A percentile compares a stretch with the other conserved stretches of the same genome.
Conservation (phyloP, 495 filamentous ascomycete genomes). For the Aspergillus conjunctus region DNA sequence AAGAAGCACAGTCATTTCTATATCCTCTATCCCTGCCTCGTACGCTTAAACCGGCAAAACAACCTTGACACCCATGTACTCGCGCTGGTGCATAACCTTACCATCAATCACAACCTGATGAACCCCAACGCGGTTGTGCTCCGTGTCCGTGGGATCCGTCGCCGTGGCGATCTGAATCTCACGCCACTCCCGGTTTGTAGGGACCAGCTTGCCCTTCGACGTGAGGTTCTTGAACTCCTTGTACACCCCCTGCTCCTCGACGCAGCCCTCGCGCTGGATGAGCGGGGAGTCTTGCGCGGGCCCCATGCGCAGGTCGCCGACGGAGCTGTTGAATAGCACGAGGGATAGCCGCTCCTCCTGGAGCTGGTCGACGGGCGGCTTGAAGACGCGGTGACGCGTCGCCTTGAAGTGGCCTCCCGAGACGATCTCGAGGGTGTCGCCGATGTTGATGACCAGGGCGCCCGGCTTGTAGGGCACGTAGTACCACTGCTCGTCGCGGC, state of each 20-base stretch:
- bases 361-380: conserved; percentile 44
- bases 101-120: conserved; percentile 43
- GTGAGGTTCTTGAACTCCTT: conserved; percentile 43
- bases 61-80: conserved; percentile 49
- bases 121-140: conserved; percentile 37
- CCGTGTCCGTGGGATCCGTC: conserved; percentile 44
- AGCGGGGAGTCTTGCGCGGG: conserved; percentile 40
- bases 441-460: conserved; percentile 50
- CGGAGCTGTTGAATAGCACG: conserved; percentile 47
- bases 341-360: conserved; percentile 43
- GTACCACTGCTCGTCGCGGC: conserved; percentile 43
- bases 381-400: conserved; percentile 46
- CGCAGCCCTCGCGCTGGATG: conserved; percentile 42
- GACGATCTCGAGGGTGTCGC: conserved; percentile 49
- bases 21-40: too few relatives aligned
- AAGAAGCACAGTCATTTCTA: too few relatives aligned
- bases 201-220: conserved; percentile 36
- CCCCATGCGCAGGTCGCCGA: conserved; percentile 40
- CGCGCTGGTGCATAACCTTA: conserved; percentile 45
- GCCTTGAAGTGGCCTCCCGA: conserved; percentile 54
- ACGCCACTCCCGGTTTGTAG: conserved; percentile 43
- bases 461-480: conserved; percentile 49
- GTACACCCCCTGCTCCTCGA: conserved; percentile 46
- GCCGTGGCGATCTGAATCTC: conserved; percentile 45
- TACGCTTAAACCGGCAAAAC: conserved; percentile 38